phyloP scores from a whole-genome alignment of 768 basidiomycete species.

The Auriscalpium vulgare region DNA sequence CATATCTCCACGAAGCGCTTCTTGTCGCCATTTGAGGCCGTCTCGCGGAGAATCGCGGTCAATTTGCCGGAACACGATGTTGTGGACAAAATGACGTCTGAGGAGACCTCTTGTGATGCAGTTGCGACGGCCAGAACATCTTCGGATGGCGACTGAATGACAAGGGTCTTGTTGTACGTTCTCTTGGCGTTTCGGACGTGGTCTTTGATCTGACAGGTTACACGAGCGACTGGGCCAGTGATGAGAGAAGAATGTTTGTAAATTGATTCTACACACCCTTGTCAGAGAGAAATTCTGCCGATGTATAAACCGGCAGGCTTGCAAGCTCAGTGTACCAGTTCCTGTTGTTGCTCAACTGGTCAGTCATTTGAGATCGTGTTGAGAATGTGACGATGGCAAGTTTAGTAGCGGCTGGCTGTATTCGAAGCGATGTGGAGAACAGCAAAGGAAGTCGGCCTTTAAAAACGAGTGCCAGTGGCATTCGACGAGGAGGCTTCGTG shows the following conservation, averaged over 20 bases:
- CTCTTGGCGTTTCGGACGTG: conserved; percentile 11
- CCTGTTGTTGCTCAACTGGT: background rate
- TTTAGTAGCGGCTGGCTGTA: too few relatives aligned
- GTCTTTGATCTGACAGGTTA: conserved; percentile 8
- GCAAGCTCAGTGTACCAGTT: conserved; percentile 11
- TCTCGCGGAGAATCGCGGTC: conserved; percentile 19
- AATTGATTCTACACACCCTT: conserved; percentile 4
- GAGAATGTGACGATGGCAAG: too few relatives aligned
- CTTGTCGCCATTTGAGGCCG: conserved; percentile 4
- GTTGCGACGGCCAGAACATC: conserved; percentile 8
- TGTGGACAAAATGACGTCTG: conserved; percentile 12
- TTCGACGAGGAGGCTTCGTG: too few relatives aligned
- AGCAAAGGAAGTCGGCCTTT: too few relatives aligned
- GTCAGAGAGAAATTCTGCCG: conserved; percentile 11
- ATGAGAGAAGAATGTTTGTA: background rate
- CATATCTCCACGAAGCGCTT: conserved; percentile 24
- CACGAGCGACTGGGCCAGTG: conserved; percentile 3
- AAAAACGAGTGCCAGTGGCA: too few relatives aligned
- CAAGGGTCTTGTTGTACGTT: conserved; percentile 9
- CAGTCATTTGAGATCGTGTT: too few relatives aligned
- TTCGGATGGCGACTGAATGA: conserved; percentile 6
- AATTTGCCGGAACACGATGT: conserved; percentile 18
- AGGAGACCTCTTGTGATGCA: conserved; percentile 12
- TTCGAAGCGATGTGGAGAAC: too few relatives aligned
- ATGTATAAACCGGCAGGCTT: conserved; percentile 5